phyloP scores from a whole-genome alignment of 257 asterid genomes.

The Jasminum sambac region DNA sequence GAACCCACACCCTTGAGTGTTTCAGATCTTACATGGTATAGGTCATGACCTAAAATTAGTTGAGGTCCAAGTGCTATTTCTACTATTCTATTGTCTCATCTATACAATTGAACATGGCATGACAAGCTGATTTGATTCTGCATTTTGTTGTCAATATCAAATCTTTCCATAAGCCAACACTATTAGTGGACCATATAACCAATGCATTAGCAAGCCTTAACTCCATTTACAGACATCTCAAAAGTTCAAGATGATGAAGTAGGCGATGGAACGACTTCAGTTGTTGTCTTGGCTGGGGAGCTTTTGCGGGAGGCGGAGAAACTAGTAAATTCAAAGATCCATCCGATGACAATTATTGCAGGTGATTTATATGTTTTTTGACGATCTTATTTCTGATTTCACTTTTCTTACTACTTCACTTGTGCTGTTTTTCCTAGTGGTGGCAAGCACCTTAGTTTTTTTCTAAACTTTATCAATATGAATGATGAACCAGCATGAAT shows the following conservation, averaged over 20 bases:
- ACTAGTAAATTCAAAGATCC: conserved; percentile 84
- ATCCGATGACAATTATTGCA: conserved; percentile 90
- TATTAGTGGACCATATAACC: not conserved
- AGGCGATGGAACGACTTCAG: conserved; percentile 99
- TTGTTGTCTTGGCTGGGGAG: conserved; percentile 96
- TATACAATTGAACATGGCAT: not conserved
- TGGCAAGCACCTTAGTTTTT: not conserved
- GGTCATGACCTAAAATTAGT: not conserved
- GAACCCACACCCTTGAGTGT: not conserved
- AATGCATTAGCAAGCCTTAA: conserved; percentile 30
- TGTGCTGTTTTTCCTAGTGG: not conserved
- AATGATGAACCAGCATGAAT: conserved; percentile 1
- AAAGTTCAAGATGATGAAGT: conserved; percentile 99
- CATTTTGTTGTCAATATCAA: not conserved
- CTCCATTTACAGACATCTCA: conserved; percentile 63
- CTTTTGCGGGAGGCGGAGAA: conserved; percentile 97
- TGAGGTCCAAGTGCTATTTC: not conserved
- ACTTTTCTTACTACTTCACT: conserved; percentile 2
- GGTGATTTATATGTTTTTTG: conserved; percentile 39
- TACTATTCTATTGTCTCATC: not conserved
- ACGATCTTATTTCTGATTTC: not conserved
- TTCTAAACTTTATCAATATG: not conserved
- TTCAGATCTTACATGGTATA: conserved; percentile 1
- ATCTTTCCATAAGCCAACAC: not conserved
- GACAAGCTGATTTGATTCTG: conserved; percentile 4